phyloP scores from a whole-genome alignment of 805 yeast genomes.

The Lipomyces chichibuensis region DNA sequence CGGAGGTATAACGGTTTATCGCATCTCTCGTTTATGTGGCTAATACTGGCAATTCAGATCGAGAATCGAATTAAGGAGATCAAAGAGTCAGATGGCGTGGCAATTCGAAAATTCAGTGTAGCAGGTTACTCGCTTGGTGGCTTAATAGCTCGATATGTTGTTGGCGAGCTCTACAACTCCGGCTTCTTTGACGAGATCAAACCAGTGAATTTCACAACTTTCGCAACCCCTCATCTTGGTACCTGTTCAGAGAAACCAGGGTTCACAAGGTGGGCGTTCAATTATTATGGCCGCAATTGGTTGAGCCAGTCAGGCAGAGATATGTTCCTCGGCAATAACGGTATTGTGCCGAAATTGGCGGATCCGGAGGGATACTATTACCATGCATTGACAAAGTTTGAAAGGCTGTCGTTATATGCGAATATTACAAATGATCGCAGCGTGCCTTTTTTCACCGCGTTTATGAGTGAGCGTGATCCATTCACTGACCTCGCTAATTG shows the following conservation, averaged over 20 bases:
- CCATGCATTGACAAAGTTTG: constrained; percentile 60
- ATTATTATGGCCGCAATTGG: constrained; percentile 57
- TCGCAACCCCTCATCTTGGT: constrained; percentile 82
- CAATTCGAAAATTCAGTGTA: constrained; percentile 65
- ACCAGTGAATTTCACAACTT: constrained; percentile 65
- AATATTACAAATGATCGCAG: constrained; percentile 82
- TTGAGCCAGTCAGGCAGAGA: constrained; percentile 64
- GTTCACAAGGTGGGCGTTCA: constrained; percentile 46
- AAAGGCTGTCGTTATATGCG: constrained; percentile 63
- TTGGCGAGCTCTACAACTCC: constrained; percentile 63
- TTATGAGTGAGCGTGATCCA: constrained; percentile 72
- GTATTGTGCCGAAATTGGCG: constrained; percentile 57
- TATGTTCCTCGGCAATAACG: constrained; percentile 58
- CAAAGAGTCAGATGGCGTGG: constrained; percentile 50
- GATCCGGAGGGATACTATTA: constrained; percentile 54
- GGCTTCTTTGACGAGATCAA: constrained; percentile 59
- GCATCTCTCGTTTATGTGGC: background rate
- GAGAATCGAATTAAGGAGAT: constrained; percentile 48
- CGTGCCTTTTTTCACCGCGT: constrained; percentile 85
- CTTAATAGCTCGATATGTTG: constrained; percentile 69
- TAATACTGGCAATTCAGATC: constrained; percentile 40
- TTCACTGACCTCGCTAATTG: constrained; percentile 52
- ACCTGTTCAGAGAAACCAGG: constrained; percentile 52
- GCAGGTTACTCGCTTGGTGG: constrained; percentile 95
- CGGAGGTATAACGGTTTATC: constrained; percentile 54